Evolutionary conservation across 306 rosid genomes (phyloP), one percentile per base, ranked within the genome.

Genomic region (Amphicarpaea edgeworthii): DNA sequence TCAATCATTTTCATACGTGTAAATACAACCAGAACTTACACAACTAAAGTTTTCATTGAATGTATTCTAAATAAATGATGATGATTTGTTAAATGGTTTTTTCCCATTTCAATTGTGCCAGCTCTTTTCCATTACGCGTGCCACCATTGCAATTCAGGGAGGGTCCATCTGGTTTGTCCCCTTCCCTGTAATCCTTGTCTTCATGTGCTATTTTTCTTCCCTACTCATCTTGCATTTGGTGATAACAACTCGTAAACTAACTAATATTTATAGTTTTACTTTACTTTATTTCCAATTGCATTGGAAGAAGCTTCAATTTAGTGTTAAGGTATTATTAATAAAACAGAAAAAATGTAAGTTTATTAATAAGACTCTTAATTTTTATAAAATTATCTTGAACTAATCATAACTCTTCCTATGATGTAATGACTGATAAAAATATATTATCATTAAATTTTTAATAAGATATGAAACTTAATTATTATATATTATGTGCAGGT

Each of bases 111-210:
- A 70, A 70, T 16, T 53, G 63, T 77, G 82, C 78, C 81, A 81
- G 70, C 85, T 76, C 37, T 41, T 38, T 20, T 6, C 4, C 51
- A 49, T 69, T 60, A 40, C 68, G 53, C 68, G 53, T 74, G 77
- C 60, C 41, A 6, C 64, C 37, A 20, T 40, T 74, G 40, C 59
- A 67, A 47, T 4, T 59, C 20, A 2, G 3, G 3, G 1, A 19
- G 62, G 81, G 78, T 63, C 75, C 82, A 76, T 71, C n/a, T 76
- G 1, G 0, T 61, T 75, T 82, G 85, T 70, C 78, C 37, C 21
- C 47, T 20, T 34, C 75, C 19, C 8, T 24, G 4, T 15, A 19
- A 41, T 24, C 14, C 70, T 8, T 54, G 63, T 68, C 72, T 32
- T 34, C 41, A 53, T 42, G 26, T 81, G 73, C 1, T 28, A 10